Conservation (phyloP, 2,329 filamentous ascomycete genomes). For the Tolypocladium paradoxum region DNA sequence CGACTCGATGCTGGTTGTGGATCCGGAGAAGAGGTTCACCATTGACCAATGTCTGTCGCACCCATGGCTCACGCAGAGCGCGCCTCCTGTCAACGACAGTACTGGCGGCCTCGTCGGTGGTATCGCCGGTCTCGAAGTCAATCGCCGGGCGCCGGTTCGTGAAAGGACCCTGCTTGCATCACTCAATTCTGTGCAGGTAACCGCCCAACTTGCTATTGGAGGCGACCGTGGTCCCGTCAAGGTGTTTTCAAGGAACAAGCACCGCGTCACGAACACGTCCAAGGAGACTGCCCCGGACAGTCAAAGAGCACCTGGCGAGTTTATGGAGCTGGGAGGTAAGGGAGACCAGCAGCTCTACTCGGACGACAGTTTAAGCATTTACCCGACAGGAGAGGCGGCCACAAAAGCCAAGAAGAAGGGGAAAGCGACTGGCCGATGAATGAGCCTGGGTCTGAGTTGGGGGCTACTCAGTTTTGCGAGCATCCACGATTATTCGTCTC, state of each 20-base stretch:
- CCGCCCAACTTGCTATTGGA: slow-evolving; percentile 42
- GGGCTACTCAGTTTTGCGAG: not conserved
- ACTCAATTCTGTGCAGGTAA: slow-evolving; percentile 61
- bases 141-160: slow-evolving; percentile 65
- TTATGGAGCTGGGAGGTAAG: slow-evolving; percentile 74
- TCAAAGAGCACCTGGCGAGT: slow-evolving; percentile 60
- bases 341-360: slow-evolving; percentile 72
- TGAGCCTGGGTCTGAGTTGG: not conserved
- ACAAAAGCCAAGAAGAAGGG: slow-evolving; percentile 18
- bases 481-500: not conserved
- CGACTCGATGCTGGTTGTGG: slow-evolving; percentile 85
- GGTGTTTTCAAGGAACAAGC: slow-evolving; percentile 62
- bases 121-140: slow-evolving; percentile 71
- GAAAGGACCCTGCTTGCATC: slow-evolving; percentile 78
- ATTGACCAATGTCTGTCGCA: slow-evolving; percentile 87
- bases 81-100: slow-evolving; percentile 62
- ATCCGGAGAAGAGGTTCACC: slow-evolving; percentile 72
- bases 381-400: slow-evolving; percentile 24
- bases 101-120: slow-evolving; percentile 88
- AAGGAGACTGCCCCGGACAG: slow-evolving; percentile 59
- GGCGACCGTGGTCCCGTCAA: slow-evolving; percentile 53
- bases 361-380: slow-evolving; percentile 45
- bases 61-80: slow-evolving; percentile 67
- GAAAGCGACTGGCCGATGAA: slow-evolving; percentile 13
- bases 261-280: slow-evolving; percentile 22